Percentiles rank a stretch among this genome's conserved stretches.
phyloP scores from a whole-genome alignment of 345 rosid species.

The Euclidium syriacum region DNA sequence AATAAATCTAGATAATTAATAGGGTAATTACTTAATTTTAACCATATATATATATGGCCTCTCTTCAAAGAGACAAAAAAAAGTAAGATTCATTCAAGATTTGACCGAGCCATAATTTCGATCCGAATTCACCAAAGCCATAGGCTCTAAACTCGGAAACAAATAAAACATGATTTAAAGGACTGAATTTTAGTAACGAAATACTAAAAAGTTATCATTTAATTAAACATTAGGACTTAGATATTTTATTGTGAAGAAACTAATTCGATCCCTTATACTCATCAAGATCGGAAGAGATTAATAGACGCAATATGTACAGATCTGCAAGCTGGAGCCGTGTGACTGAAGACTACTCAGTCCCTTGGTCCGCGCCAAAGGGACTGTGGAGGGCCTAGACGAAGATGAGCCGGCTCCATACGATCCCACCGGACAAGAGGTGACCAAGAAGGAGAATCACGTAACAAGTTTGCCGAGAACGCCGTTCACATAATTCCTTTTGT shows the following conservation, averaged over 20 bases:
- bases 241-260: neutral
- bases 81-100: constrained; percentile 1
- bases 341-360: constrained; percentile 48
- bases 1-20: no score
- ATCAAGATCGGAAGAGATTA: neutral
- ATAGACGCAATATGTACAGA: constrained; percentile 47
- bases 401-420: constrained; percentile 40
- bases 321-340: constrained; percentile 70
- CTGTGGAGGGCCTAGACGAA: constrained; percentile 29
- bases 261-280: neutral
- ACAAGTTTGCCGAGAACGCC: constrained; percentile 67
- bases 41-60: no score
- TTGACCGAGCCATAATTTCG: constrained; percentile 20
- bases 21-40: no score
- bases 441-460: constrained; percentile 58
- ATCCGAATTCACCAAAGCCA: constrained; percentile 7
- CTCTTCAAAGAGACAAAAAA: neutral
- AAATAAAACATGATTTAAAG: neutral
- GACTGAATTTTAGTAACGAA: neutral
- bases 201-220: neutral
- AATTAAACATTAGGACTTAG: neutral
- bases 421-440: constrained; percentile 36
- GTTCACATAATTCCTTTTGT: constrained; percentile 83
- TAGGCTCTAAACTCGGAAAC: constrained; percentile 14
- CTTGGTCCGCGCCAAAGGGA: constrained; percentile 41